Percentiles rank a stretch among this genome's conserved stretches.
phyloP scores from a whole-genome alignment of 148 eudicot genomes.

The Fagopyrum tataricum region DNA sequence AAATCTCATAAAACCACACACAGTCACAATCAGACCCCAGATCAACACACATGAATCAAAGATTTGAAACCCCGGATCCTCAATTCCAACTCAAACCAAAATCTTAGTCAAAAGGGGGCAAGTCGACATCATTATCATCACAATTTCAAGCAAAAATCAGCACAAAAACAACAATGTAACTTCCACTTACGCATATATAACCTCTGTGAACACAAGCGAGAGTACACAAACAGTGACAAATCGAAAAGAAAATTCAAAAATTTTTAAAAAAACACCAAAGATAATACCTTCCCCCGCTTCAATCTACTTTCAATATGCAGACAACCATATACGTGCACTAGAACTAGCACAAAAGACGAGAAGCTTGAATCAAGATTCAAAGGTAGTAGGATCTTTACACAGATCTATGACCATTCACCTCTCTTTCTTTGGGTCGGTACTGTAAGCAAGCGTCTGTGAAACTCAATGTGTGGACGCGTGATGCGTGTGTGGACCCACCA shows the following conservation, averaged over 20 bases:
- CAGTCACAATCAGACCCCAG: neutral
- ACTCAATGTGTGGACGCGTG: neutral
- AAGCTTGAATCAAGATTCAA: neutral
- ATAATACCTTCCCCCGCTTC: neutral
- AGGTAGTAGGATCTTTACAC: conserved; percentile 1
- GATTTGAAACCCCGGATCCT: conserved; percentile 6
- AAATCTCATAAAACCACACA: neutral
- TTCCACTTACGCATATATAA: neutral
- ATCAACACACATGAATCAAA: neutral
- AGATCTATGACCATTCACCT: neutral
- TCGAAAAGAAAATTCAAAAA: neutral
- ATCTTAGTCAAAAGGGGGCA: neutral
- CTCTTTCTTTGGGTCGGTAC: neutral
- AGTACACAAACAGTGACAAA: neutral
- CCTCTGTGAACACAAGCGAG: neutral
- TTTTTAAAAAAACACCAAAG: neutral
- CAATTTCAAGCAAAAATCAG: neutral
- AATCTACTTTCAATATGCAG: neutral
- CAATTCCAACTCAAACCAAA: neutral
- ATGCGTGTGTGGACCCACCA: conserved; percentile 5
- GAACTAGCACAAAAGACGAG: neutral
- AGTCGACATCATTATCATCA: neutral
- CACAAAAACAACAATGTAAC: neutral
- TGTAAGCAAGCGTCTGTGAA: neutral
- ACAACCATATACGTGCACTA: neutral